Evolutionary conservation across 1,139 yeast genomes (phyloP).

Genomic region (Dujonia santamariae): DNA sequence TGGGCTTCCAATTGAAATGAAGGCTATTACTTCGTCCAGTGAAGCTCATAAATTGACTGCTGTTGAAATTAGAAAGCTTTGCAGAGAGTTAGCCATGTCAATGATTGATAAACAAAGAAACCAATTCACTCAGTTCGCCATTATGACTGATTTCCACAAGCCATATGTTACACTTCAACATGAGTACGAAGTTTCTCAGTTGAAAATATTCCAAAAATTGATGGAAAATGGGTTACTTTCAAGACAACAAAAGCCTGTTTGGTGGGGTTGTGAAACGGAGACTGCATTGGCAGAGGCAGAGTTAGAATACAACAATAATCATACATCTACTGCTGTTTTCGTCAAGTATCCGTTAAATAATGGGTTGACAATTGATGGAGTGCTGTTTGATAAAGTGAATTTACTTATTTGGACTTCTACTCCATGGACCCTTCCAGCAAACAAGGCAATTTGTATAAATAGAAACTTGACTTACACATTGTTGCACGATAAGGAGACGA

Average conservation of each 20-base stretch:
- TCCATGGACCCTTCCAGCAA: slow-evolving; percentile 95
- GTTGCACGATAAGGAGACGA: slow-evolving; percentile 30
- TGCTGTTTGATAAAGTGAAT: slow-evolving; percentile 12
- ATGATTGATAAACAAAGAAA: slow-evolving; percentile 63
- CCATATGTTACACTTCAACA: slow-evolving; percentile 73
- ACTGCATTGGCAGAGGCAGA: slow-evolving; percentile 98
- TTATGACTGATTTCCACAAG: slow-evolving; percentile 77
- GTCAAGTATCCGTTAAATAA: slow-evolving; percentile 59
- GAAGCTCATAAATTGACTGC: slow-evolving; percentile 16
- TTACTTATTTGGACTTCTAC: slow-evolving; percentile 92
- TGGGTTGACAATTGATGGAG: neutral
- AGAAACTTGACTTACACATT: slow-evolving; percentile 55
- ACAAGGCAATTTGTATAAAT: slow-evolving; percentile 78
- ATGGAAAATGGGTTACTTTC: slow-evolving; percentile 66
- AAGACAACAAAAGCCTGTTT: slow-evolving; percentile 90
- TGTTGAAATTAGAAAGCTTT: slow-evolving; percentile 57
- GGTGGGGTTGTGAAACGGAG: slow-evolving; percentile 93
- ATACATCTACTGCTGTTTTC: slow-evolving; percentile 67
- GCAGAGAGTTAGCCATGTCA: slow-evolving; percentile 62
- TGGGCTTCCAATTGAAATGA: slow-evolving; percentile 92
- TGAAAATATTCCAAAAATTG: slow-evolving; percentile 65
- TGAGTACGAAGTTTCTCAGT: slow-evolving; percentile 70
- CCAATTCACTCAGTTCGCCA: slow-evolving; percentile 67
- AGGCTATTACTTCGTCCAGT: slow-evolving; percentile 55
- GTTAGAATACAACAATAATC: slow-evolving; percentile 76